phyloP scores from a whole-genome alignment of 2,329 filamentous ascomycete species.

The Albifimbria verrucaria region DNA sequence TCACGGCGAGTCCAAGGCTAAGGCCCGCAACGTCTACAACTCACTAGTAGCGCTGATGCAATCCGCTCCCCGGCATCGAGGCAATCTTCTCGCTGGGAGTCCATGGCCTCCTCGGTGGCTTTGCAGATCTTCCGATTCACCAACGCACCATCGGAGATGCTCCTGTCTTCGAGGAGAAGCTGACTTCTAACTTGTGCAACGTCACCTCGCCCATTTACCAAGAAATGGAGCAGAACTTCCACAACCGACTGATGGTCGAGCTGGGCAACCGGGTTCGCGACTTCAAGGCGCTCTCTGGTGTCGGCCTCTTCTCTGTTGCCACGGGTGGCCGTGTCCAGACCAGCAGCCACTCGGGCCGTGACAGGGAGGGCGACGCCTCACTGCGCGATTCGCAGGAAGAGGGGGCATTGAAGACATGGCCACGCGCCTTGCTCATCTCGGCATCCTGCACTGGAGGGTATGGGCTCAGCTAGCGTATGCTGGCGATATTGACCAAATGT shows the following conservation, averaged over 20 bases:
- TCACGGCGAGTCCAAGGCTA: constrained; percentile 37
- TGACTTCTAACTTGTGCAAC: constrained; percentile 42
- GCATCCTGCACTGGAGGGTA: constrained; percentile 84
- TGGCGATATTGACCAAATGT: constrained; percentile 34
- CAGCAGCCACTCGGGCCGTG: constrained; percentile 25
- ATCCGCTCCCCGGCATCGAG: constrained; percentile 41
- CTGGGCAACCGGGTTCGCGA: constrained; percentile 48
- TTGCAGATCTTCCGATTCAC: constrained; percentile 58
- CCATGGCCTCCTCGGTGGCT: constrained; percentile 50
- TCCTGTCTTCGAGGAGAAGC: constrained; percentile 48
- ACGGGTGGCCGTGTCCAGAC: constrained; percentile 47
- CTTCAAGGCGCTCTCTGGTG: constrained; percentile 49
- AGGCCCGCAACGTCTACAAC: constrained; percentile 47
- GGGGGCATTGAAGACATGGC: constrained; percentile 63
- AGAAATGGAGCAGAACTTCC: constrained; percentile 48
- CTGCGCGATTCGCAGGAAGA: constrained; percentile 47
- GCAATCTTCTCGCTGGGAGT: constrained; percentile 47
- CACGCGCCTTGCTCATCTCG: constrained; percentile 76
- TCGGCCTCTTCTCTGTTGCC: constrained; percentile 52
- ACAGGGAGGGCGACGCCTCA: constrained; percentile 29
- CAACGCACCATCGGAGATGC: constrained; percentile 45
- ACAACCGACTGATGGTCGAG: constrained; percentile 44
- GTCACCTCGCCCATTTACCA: constrained; percentile 41
- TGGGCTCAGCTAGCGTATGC: constrained; percentile 76
- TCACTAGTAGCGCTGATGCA: constrained; percentile 54